Evolutionary conservation across 305 asterid species (phyloP).

Genomic region (Fraxinus nigra): DNA sequence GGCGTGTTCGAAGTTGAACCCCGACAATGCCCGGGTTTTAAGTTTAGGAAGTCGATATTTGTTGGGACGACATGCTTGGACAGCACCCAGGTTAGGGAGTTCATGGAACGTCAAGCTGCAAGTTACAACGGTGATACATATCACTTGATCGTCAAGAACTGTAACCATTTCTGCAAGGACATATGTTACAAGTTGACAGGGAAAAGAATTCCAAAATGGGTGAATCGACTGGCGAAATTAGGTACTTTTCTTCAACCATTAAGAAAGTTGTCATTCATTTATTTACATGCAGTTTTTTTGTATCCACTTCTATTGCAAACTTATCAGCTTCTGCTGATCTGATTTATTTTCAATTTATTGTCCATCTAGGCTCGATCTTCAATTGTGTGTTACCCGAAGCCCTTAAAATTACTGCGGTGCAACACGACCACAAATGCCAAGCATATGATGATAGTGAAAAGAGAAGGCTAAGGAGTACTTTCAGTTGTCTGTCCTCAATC

Average conservation of each 20-base stretch:
- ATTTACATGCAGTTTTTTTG: background rate
- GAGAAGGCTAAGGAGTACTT: constrained; percentile 59
- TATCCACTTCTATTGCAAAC: background rate
- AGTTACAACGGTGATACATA: constrained; percentile 70
- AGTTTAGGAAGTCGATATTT: constrained; percentile 66
- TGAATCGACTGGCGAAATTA: constrained; percentile 80
- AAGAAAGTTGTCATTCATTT: background rate
- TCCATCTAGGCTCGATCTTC: constrained; percentile 60
- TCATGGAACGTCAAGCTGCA: constrained; percentile 61
- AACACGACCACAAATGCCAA: constrained; percentile 54
- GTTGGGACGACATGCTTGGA: constrained; percentile 68
- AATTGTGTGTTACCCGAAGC: constrained; percentile 77
- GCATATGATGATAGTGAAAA: constrained; percentile 47
- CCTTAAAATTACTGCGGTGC: constrained; percentile 63
- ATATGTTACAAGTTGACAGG: constrained; percentile 73
- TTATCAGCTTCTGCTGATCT: background rate
- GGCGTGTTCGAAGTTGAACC: constrained; percentile 89
- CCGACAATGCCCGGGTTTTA: constrained; percentile 78
- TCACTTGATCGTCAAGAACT: constrained; percentile 69
- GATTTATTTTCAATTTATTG: background rate
- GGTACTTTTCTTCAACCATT: constrained; percentile 36
- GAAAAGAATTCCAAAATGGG: constrained; percentile 76
- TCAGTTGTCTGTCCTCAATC: constrained; percentile 68
- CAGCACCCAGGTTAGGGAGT: constrained; percentile 58
- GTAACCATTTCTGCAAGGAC: constrained; percentile 88